Conservation (phyloP, 306 rosid species). For the Clitoria ternatea region DNA sequence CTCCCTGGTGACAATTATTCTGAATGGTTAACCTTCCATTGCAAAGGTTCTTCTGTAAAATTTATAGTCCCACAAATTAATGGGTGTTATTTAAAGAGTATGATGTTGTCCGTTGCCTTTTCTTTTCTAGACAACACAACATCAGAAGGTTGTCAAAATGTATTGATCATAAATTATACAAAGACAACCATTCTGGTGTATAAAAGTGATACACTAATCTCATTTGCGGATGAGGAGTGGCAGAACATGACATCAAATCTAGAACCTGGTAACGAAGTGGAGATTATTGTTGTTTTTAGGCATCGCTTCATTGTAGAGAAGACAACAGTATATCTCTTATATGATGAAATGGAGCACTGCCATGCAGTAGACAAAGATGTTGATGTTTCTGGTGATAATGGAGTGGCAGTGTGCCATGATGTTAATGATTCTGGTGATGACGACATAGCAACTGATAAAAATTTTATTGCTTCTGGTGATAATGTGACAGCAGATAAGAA, state of each 20-base stretch:
- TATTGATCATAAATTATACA: slow-evolving; percentile 3
- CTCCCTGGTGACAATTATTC: neutral
- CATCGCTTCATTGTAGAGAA: neutral
- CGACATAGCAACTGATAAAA: too few species aligned
- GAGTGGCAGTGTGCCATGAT: neutral
- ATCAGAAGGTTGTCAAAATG: neutral
- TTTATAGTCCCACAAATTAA: neutral
- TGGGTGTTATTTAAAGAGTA: neutral
- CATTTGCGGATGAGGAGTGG: neutral
- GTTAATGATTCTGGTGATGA: too few species aligned
- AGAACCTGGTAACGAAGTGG: neutral
- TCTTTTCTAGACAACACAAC: neutral
- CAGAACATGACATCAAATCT: neutral
- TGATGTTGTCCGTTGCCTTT: neutral
- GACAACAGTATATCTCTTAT: neutral
- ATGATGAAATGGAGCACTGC: neutral
- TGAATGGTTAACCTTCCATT: neutral
- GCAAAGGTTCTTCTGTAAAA: neutral
- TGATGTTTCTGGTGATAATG: neutral
- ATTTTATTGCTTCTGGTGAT: too few species aligned
- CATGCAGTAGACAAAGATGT: neutral
- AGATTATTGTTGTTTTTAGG: neutral
- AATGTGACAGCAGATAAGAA: too few species aligned
- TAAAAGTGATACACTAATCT: neutral
- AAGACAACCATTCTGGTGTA: neutral